phyloP scores from a whole-genome alignment of 495 filamentous ascomycete genomes.

The Penicillium fimorum region DNA sequence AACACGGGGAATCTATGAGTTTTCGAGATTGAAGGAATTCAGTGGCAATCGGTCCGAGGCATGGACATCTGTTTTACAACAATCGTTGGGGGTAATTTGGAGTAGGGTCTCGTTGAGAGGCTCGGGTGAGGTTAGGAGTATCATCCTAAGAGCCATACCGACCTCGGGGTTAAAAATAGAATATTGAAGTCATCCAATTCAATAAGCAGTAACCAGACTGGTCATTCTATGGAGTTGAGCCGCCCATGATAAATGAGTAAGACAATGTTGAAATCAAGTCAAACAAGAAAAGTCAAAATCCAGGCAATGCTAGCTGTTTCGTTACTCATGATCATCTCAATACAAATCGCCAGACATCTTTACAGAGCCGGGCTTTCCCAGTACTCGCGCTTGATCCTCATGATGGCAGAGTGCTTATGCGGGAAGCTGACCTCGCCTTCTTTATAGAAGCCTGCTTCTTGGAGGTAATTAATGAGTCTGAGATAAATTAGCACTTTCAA shows the following conservation, averaged over 20 bases:
- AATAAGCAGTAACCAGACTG: not conserved
- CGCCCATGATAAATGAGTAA: not conserved
- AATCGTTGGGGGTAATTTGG: too few relatives aligned
- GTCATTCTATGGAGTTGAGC: not conserved
- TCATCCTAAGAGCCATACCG: too few relatives aligned
- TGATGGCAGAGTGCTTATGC: slow-evolving; percentile 88
- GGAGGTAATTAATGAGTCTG: slow-evolving; percentile 77
- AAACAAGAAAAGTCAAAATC: not conserved
- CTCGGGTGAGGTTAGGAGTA: too few relatives aligned
- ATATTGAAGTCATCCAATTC: not conserved
- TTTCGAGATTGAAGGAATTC: too few relatives aligned
- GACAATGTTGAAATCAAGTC: not conserved
- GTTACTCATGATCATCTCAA: slow-evolving; percentile 13
- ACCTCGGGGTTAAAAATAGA: not conserved
- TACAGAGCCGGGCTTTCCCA: slow-evolving; percentile 80
- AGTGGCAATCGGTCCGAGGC: too few relatives aligned
- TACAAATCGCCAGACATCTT: slow-evolving; percentile 16
- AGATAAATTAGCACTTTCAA: slow-evolving; percentile 8
- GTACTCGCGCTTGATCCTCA: slow-evolving; percentile 75
- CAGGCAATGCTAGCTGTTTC: slow-evolving; percentile 10
- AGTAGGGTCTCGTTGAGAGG: too few relatives aligned
- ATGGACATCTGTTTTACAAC: too few relatives aligned
- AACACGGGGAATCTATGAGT: too few relatives aligned
- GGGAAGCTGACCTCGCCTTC: slow-evolving; percentile 86
- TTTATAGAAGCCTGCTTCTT: slow-evolving; percentile 77